Evolutionary conservation across 1,139 yeast genomes (phyloP).

Genomic region (Geotrichum klebahnii): DNA sequence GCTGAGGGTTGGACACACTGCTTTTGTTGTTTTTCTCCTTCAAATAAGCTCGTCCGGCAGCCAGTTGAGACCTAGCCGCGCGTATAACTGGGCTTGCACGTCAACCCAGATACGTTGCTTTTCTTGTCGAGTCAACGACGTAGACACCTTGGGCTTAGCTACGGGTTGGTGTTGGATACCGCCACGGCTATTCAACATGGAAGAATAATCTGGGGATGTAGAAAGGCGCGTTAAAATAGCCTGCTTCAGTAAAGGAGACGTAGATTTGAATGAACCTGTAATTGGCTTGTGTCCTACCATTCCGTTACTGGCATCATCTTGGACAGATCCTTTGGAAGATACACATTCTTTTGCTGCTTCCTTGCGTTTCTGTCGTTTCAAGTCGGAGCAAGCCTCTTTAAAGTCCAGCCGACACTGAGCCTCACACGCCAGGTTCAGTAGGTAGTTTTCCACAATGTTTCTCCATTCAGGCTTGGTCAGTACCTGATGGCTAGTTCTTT

Average conservation of each 20-base stretch:
- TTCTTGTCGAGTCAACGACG: conserved; percentile 48
- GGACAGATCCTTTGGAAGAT: no score
- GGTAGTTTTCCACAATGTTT: conserved; percentile 60
- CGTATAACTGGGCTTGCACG: conserved; percentile 55
- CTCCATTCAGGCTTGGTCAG: conserved; percentile 57
- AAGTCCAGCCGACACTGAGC: conserved; percentile 63
- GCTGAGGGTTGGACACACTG: no score
- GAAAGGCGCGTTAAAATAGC: conserved; percentile 34
- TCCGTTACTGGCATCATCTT: conserved; percentile 3
- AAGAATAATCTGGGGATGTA: conserved; percentile 33
- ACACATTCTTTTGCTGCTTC: no score
- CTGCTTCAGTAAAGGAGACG: conserved; percentile 33
- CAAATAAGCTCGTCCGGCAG: conserved; percentile 45
- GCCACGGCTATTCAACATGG: conserved; percentile 17
- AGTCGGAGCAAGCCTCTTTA: conserved; percentile 44
- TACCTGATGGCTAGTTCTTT: conserved; percentile 6
- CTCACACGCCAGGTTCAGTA: conserved; percentile 61
- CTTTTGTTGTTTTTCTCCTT: no score
- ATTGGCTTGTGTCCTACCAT: not conserved
- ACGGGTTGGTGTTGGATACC: not conserved
- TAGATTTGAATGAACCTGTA: conserved; percentile 20
- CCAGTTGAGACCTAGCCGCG: conserved; percentile 56
- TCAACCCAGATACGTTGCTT: conserved; percentile 56
- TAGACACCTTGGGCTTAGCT: no score
- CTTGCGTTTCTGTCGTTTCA: no score